Evolutionary conservation across 2,329 filamentous ascomycete genomes (phyloP), one percentile per base, ranked within the genome.

Genomic region (Orbilia oligospora): DNA sequence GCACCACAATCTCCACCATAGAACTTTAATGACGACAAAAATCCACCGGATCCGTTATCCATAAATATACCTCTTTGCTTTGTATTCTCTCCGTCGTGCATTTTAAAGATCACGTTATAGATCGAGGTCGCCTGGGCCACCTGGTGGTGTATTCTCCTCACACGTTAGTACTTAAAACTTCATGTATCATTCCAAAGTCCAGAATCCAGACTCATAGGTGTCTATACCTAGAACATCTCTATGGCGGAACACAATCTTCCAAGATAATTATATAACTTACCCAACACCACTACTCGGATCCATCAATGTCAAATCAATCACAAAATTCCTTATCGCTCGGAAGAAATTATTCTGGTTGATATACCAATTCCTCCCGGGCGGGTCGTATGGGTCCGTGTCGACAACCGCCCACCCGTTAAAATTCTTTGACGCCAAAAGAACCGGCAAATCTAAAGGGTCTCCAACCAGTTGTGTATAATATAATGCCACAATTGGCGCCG

Each of bases 401-500:
- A 99, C 92, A 67, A 98, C 89, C 51, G 92, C 94, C 86, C 97
- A 97, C 56, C 95, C 96, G 1, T 87, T 81, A 83, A 98, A 99
- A 82, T 87, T 86, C 48, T 91, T 84, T 0, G 89, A 84, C 2
- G 92, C 92, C 86, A 95, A 93, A 84, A 97, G 87, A 0, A 91
- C 91, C 0, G 95, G 81, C 16, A 80, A 18, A 24, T 80, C 80
- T 33, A 80, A 55, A 6, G 76, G 76, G 86, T 98, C 94, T 71
- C 95, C 95, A 38, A 97, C 87, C 79, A 98, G 90, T 84, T 97
- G 94, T 9, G 94, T 97, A 86, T 97, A 97, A 88, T 98, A 98
- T 84, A 91, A 91, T 84, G 94, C 92, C 63, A 94, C 85, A 81
- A 98, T 90, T 27, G 95, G 93, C 82, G 87, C 88, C 83, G 90